These are phyloP conservation scores for Microcyclospora pomicola DNA, from an alignment of 2,329 filamentous ascomycete species.

Conservation along the genomic window DNA sequence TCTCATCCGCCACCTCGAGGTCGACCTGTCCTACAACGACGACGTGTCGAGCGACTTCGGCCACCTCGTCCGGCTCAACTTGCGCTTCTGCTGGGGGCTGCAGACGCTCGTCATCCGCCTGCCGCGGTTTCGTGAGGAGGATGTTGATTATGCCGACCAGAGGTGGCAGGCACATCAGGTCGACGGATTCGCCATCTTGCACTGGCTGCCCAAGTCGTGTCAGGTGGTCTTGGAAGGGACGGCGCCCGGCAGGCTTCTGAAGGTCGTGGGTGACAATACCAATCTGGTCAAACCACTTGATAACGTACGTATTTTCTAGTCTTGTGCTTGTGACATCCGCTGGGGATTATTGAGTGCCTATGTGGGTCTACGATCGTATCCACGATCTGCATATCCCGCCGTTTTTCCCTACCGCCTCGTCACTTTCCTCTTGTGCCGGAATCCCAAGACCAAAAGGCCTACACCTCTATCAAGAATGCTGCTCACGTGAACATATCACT, in stretches of 20 bases:
- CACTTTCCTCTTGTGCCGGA: no score
- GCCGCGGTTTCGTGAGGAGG: constrained; percentile 19
- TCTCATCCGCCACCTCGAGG: constrained; percentile 29
- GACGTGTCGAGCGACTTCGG: constrained; percentile 31
- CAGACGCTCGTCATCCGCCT: constrained; percentile 29
- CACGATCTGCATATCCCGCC: no score
- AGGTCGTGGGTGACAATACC: constrained; percentile 30
- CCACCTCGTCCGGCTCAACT: constrained; percentile 30
- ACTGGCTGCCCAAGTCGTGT: constrained; percentile 32
- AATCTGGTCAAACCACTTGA: constrained; percentile 27
- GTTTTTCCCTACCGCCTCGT: no score
- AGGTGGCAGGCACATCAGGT: constrained; percentile 29
- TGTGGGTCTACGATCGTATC: no score
- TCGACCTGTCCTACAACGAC: constrained; percentile 34
- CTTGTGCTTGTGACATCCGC: not conserved
- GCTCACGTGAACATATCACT: no score
- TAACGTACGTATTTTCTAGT: constrained; percentile 21
- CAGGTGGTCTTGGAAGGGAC: constrained; percentile 28
- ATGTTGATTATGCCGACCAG: constrained; percentile 16
- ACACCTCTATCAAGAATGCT: no score
- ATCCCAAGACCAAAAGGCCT: no score
- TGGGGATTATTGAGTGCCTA: no score
- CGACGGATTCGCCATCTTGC: constrained; percentile 33
- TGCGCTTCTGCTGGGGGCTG: constrained; percentile 34
- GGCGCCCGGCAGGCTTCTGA: constrained; percentile 26